Base-by-base conservation (phyloP, 1,284 basidiomycete genomes). In the Cutaneotrichosporon curvatum region DNA sequence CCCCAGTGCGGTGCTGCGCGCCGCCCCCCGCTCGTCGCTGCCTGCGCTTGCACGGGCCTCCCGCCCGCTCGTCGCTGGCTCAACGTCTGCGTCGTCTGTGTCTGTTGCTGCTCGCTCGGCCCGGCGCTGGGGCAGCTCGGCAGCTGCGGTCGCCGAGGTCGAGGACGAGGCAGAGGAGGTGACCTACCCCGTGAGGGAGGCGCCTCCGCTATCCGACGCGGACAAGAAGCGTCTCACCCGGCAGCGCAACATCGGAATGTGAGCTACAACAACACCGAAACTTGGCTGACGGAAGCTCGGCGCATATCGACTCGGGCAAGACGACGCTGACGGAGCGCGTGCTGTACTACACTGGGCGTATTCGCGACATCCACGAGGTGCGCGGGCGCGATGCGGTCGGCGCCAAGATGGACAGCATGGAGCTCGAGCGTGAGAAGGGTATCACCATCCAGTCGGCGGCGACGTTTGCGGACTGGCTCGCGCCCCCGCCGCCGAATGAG, bases 321-420 rank as follows among this genome's bases (percentile, higher is more conserved):
- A 98, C 95, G 0, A 99, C 95, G 0, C 73, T 98, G 55, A 98
- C 95, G n/a, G 95, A 99, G 70, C 86, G 95, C 31, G 83, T 70
- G 10, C 75, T 98, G 41, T 98, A 84, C 73, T 99, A 98, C 73
- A 97, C 95, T 22, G 95, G 95, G 23, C 81, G 91, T 37, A 95
- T 97, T 68, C 78, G 84, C 46, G 90, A 91, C 48, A 97, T 99
- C 61, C 95, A 99, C 69, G 95, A 99, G 79, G 94, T 95, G 53
- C 79, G 95, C 59, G 95, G 95, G 34, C 80, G 86, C 46, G 94
- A 98, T 71, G 83, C 84, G 42, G 91, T 98, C 20, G 95, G 94
- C 41, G 95, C 94, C 20, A 98, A 99, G 77, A 99, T 99, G 95
- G 94, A 99, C 73, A 88, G 85, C 63, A 99, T 99, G 94, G 95